These are phyloP conservation scores for Alternaria triticimaculans DNA, from an alignment of 2,329 filamentous ascomycete genomes.

Conservation along the genomic window DNA sequence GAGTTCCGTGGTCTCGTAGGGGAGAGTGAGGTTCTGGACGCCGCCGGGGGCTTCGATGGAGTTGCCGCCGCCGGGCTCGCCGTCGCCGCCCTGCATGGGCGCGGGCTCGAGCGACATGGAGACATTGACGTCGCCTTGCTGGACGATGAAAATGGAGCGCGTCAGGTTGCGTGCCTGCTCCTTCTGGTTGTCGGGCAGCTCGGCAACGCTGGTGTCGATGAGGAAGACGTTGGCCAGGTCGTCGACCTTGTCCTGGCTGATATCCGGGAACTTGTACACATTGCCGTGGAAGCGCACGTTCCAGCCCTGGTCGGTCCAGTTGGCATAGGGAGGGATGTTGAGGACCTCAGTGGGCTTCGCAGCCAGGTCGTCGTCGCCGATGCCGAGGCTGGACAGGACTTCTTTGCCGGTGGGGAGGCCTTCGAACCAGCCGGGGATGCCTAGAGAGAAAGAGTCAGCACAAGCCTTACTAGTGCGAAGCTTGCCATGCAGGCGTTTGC, in stretches of 20 bases:
- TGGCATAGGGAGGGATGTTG: constrained; percentile 72
- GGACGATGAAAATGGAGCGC: constrained; percentile 75
- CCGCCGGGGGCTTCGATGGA: constrained; percentile 64
- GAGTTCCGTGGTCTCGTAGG: constrained; percentile 68
- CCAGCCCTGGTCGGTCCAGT: constrained; percentile 80
- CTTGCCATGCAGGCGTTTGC: constrained; percentile 7
- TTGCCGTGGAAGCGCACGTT: constrained; percentile 79
- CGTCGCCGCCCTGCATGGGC: constrained; percentile 61
- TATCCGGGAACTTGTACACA: constrained; percentile 79
- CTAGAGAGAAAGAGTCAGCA: constrained; percentile 28
- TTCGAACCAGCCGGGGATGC: constrained; percentile 70
- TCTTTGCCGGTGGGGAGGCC: constrained; percentile 67
- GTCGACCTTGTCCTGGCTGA: constrained; percentile 68
- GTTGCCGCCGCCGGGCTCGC: constrained; percentile 57
- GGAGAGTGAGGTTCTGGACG: constrained; percentile 67
- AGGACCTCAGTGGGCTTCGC: constrained; percentile 73
- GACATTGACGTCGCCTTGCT: constrained; percentile 70
- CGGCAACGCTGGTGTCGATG: constrained; percentile 66
- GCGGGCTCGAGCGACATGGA: constrained; percentile 68
- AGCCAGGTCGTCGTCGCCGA: constrained; percentile 64
- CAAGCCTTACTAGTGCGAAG: constrained; percentile 24
- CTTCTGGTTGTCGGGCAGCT: constrained; percentile 66
- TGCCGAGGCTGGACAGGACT: constrained; percentile 67
- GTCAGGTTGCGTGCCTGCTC: constrained; percentile 77
- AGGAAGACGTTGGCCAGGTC: constrained; percentile 74